phyloP scores from a whole-genome alignment of 106 monocot genomes.

The Apostasia shenzhenica region DNA sequence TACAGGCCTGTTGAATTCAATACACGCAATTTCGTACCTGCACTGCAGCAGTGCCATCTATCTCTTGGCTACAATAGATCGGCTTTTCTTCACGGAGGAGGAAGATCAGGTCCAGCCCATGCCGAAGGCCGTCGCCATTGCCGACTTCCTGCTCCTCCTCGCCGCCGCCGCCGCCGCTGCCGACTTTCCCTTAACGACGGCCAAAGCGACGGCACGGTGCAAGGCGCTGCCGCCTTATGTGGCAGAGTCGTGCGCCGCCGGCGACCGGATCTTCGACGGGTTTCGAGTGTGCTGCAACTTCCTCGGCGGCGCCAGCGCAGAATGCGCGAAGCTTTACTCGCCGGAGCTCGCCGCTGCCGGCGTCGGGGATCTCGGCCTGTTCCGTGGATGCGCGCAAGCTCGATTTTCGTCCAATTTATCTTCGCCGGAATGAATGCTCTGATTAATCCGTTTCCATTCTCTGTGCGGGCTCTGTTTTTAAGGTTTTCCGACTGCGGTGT shows the following conservation, averaged over 20 bases:
- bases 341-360: not conserved
- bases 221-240: not conserved
- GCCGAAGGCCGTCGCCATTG: no score
- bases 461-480: no score
- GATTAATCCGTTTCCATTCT: no score
- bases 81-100: no score
- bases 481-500: no score
- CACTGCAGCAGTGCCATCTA: no score
- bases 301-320: not conserved
- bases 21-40: no score
- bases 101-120: no score
- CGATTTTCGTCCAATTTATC: no score
- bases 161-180: not conserved
- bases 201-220: not conserved
- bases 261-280: constrained; percentile 2
- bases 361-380: not conserved
- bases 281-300: constrained; percentile 2
- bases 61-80: no score
- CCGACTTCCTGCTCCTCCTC: constrained; percentile 5
- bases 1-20: no score
- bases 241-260: constrained; percentile 2
- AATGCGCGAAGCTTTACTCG: not conserved
- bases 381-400: not conserved
- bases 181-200: not conserved
- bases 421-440: no score